Percentiles rank a stretch among this genome's conserved stretches.
Evolutionary conservation across 805 yeast genomes (phyloP).

Genomic region (Sungouiella thailandica): DNA sequence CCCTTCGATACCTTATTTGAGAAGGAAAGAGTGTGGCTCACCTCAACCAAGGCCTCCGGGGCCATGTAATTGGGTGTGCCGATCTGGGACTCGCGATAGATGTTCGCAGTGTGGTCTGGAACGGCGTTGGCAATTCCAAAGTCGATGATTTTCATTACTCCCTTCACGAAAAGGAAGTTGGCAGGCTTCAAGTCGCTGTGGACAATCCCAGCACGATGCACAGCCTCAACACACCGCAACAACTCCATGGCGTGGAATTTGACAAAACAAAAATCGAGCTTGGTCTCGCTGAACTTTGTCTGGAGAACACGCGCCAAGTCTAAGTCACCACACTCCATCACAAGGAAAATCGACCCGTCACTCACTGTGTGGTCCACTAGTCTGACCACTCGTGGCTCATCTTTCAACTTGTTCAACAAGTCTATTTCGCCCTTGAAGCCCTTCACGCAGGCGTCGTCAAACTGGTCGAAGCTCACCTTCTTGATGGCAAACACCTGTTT

Average conservation of each 20-base stretch:
- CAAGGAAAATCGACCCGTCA: conserved; percentile 59
- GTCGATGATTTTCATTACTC: conserved; percentile 82
- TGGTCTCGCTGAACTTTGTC: conserved; percentile 40
- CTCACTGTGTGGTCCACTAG: conserved; percentile 69
- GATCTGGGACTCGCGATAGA: conserved; percentile 83
- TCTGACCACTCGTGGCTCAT: conserved; percentile 67
- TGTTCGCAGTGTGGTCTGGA: conserved; percentile 85
- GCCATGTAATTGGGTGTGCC: conserved; percentile 99
- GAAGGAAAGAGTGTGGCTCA: conserved; percentile 20
- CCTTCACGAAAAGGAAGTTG: conserved; percentile 71
- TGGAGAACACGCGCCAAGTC: conserved; percentile 80
- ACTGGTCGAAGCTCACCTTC: conserved; percentile 73
- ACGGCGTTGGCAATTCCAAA: conserved; percentile 95
- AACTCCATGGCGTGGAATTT: conserved; percentile 75
- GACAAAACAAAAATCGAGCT: conserved; percentile 68
- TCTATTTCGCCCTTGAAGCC: conserved; percentile 92
- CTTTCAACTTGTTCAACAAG: conserved; percentile 54
- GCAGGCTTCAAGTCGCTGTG: conserved; percentile 75
- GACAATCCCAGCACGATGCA: conserved; percentile 82
- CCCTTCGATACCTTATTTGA: conserved; percentile 1
- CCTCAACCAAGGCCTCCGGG: conserved; percentile 84
- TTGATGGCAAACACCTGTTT: conserved; percentile 73
- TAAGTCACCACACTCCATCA: conserved; percentile 94
- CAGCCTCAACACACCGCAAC: conserved; percentile 76
- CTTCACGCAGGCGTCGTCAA: conserved; percentile 65